phyloP scores from a whole-genome alignment of 129 eudicot species.

The Pittosporum tobira region DNA sequence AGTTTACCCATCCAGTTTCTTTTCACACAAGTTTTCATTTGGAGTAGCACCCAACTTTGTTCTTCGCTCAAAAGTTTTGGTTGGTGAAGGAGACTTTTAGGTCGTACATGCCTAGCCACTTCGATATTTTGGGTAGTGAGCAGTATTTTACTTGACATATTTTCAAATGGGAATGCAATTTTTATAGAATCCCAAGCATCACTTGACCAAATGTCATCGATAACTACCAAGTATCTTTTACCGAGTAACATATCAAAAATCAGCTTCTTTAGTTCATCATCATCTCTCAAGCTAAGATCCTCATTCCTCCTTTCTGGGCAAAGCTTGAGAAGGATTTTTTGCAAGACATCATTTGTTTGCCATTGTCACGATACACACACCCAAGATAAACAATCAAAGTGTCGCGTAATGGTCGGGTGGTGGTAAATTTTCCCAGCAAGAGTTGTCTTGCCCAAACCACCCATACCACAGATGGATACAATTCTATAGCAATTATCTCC shows the following conservation, averaged over 20 bases:
- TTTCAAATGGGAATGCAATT: not conserved
- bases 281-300: not conserved
- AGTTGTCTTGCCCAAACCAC: slow-evolving; percentile 17
- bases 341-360: slow-evolving; percentile 1
- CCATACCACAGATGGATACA: slow-evolving; percentile 8
- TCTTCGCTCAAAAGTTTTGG: not conserved
- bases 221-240: not conserved
- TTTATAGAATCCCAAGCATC: slow-evolving; percentile 1
- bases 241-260: not conserved
- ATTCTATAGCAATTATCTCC: not conserved
- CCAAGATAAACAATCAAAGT: slow-evolving; percentile 4
- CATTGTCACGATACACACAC: slow-evolving; percentile 1
- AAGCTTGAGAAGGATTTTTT: not conserved
- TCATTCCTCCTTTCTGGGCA: not conserved
- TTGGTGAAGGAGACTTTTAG: not conserved
- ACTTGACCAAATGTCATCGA: slow-evolving; percentile 5
- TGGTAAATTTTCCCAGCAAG: slow-evolving; percentile 4
- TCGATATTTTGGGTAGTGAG: slow-evolving; percentile 1
- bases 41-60: slow-evolving; percentile 4
- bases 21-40: not conserved
- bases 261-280: not conserved
- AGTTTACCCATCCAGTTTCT: not conserved
- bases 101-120: slow-evolving; percentile 1
- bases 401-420: not conserved
- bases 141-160: not conserved